Evolutionary conservation across 139 green algal genomes (phyloP).

Genomic region (Chlorella sp.): DNA sequence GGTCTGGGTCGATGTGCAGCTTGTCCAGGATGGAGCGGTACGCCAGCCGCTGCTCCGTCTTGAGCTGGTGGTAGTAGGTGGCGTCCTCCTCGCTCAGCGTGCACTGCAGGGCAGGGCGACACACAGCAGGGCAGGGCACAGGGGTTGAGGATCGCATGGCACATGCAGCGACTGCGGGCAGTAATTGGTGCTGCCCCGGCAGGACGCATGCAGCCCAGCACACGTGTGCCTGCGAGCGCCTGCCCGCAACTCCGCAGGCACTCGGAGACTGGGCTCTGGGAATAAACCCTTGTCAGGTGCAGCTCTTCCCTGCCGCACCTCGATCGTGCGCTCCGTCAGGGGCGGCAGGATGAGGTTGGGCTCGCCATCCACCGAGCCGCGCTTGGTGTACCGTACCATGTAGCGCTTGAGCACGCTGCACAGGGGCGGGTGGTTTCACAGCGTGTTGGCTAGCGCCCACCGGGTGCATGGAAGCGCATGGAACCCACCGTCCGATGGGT

Average conservation of each 20-base stretch:
- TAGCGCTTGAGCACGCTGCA: neutral
- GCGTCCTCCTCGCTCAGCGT: conserved; percentile 20
- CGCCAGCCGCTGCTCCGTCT: neutral
- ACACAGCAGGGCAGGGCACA: too few species aligned
- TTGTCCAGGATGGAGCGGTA: neutral
- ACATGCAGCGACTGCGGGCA: too few species aligned
- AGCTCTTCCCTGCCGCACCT: too few species aligned
- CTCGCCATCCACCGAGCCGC: conserved; percentile 33
- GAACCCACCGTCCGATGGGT: too few species aligned
- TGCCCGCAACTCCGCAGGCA: too few species aligned
- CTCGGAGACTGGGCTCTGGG: too few species aligned
- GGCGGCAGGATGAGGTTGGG: conserved; percentile 32
- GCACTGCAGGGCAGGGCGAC: neutral
- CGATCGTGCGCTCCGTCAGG: neutral
- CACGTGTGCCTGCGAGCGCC: too few species aligned
- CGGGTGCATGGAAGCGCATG: too few species aligned
- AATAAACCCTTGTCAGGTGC: too few species aligned
- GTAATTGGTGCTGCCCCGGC: neutral
- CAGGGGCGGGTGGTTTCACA: too few species aligned
- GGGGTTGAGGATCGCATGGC: too few species aligned
- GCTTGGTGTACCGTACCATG: conserved; percentile 54
- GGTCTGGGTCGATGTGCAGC: neutral
- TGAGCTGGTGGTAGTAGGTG: neutral
- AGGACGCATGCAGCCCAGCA: neutral
- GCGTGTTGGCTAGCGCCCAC: too few species aligned